A percentile compares a stretch with the other conserved stretches of the same genome.
These are phyloP conservation scores for Aureobasidium sp. DNA, from an alignment of 2,329 filamentous ascomycete species.

Conservation along the genomic window DNA sequence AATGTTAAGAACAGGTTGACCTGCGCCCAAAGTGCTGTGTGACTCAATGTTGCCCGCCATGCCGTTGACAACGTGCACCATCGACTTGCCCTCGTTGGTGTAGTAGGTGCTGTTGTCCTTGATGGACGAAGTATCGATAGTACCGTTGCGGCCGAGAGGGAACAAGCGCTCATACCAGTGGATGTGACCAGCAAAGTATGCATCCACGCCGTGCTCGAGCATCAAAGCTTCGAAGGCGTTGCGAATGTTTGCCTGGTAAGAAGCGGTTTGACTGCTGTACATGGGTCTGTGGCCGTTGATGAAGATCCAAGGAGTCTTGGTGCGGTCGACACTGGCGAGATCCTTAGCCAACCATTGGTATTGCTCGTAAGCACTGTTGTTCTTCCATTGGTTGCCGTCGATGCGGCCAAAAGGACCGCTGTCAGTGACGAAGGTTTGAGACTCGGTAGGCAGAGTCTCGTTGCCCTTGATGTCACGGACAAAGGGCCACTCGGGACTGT, in stretches of 20 bases:
- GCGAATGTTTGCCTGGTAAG: conserved; percentile 37
- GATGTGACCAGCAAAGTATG: conserved; percentile 36
- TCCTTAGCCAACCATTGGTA: conserved; percentile 41
- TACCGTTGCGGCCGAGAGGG: conserved; percentile 31
- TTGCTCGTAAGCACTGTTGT: conserved; percentile 38
- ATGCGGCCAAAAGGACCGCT: conserved; percentile 42
- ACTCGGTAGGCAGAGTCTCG: conserved; percentile 32
- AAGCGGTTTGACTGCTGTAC: conserved; percentile 37
- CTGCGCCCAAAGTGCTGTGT: conserved; percentile 33
- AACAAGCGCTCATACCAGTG: conserved; percentile 41
- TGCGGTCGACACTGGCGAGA: conserved; percentile 36
- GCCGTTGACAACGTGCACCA: conserved; percentile 45
- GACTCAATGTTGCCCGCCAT: conserved; percentile 46
- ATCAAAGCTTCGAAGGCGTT: conserved; percentile 39
- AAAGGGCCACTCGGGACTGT: conserved; percentile 40
- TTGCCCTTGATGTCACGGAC: conserved; percentile 33
- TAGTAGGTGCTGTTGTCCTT: conserved; percentile 42
- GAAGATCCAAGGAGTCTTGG: conserved; percentile 42
- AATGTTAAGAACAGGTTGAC: conserved; percentile 30
- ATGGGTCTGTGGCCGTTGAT: conserved; percentile 38
- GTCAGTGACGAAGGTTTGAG: conserved; percentile 40
- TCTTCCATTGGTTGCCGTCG: conserved; percentile 29
- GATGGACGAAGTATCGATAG: conserved; percentile 34
- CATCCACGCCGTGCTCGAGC: conserved; percentile 38
- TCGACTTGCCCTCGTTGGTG: conserved; percentile 39